Percentiles rank a stretch among this genome's conserved stretches.
phyloP scores from a whole-genome alignment of 2,329 filamentous ascomycete genomes.

The Aspergillus sp. region DNA sequence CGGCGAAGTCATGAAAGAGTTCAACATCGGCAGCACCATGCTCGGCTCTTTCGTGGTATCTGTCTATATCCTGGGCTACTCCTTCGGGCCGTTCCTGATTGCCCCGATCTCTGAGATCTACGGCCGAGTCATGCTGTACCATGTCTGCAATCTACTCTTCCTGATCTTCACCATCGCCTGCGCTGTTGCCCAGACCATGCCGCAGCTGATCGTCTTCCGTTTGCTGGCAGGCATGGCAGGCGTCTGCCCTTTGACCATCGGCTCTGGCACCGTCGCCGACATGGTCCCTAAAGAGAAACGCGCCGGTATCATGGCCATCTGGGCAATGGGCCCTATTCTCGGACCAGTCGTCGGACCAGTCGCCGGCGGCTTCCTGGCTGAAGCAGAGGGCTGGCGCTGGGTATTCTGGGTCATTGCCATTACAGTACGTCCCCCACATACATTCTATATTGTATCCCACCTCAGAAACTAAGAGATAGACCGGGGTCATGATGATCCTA shows the following conservation, averaged over 20 bases:
- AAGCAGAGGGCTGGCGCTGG: slow-evolving; percentile 39
- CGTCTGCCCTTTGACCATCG: slow-evolving; percentile 62
- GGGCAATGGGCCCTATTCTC: slow-evolving; percentile 46
- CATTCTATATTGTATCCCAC: no score
- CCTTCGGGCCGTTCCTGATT: slow-evolving; percentile 57
- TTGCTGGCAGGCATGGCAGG: slow-evolving; percentile 64
- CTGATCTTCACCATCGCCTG: slow-evolving; percentile 65
- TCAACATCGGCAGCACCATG: slow-evolving; percentile 13
- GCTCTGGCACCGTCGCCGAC: slow-evolving; percentile 66
- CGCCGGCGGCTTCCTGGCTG: slow-evolving; percentile 34
- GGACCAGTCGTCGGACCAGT: slow-evolving; percentile 38
- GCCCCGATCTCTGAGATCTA: slow-evolving; percentile 65
- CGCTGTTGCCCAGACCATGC: slow-evolving; percentile 57
- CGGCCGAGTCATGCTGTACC: slow-evolving; percentile 59
- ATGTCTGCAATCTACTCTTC: slow-evolving; percentile 60
- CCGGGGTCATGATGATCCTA: slow-evolving; percentile 20
- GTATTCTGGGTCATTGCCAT: slow-evolving; percentile 44
- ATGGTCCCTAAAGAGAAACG: slow-evolving; percentile 59
- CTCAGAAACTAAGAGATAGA: slow-evolving; percentile 6
- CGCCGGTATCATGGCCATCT: slow-evolving; percentile 57
- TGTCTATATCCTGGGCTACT: slow-evolving; percentile 61
- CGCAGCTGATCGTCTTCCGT: slow-evolving; percentile 60
- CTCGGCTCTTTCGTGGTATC: slow-evolving; percentile 46
- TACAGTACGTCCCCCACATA: slow-evolving; percentile 18
- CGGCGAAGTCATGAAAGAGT: slow-evolving; percentile 20